These are phyloP conservation scores for Candida nanaspora DNA, from an alignment of 805 yeast genomes.

Conservation along the genomic window DNA sequence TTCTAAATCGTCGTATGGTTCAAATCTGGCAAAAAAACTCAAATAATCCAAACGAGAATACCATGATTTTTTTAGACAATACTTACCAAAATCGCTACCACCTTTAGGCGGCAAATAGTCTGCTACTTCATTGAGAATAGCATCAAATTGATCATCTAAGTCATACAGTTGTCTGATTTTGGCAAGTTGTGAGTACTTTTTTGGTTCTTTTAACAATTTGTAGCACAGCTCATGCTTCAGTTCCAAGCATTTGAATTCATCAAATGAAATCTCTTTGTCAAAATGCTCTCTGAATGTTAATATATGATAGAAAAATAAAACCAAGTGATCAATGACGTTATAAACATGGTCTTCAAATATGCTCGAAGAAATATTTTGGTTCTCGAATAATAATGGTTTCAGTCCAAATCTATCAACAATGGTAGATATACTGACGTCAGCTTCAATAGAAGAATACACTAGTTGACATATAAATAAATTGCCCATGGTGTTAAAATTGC, in stretches of 20 bases:
- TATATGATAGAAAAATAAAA: constrained; percentile 37
- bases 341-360: constrained; percentile 41
- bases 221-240: constrained; percentile 40
- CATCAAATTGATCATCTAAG: constrained; percentile 36
- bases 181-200: constrained; percentile 44
- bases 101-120: constrained; percentile 60
- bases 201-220: constrained; percentile 43
- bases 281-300: constrained; percentile 25
- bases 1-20: constrained; percentile 36
- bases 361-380: constrained; percentile 23
- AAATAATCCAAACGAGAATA: constrained; percentile 52
- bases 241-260: constrained; percentile 5
- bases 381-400: constrained; percentile 13
- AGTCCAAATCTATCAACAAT: constrained; percentile 54
- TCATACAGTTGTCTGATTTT: constrained; percentile 6
- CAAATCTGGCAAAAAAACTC: constrained; percentile 34
- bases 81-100: constrained; percentile 59
- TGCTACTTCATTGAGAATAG: constrained; percentile 49
- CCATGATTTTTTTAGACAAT: constrained; percentile 42
- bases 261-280: constrained; percentile 9
- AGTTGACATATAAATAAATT: constrained; percentile 42
- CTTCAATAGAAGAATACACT: constrained; percentile 18
- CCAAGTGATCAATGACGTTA: constrained; percentile 35
- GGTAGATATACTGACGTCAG: constrained; percentile 28
- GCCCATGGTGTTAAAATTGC: constrained; percentile 23